These are phyloP conservation scores for Exutisphaerella laricina DNA, from an alignment of 2,329 filamentous ascomycete genomes.

Conservation along the genomic window DNA sequence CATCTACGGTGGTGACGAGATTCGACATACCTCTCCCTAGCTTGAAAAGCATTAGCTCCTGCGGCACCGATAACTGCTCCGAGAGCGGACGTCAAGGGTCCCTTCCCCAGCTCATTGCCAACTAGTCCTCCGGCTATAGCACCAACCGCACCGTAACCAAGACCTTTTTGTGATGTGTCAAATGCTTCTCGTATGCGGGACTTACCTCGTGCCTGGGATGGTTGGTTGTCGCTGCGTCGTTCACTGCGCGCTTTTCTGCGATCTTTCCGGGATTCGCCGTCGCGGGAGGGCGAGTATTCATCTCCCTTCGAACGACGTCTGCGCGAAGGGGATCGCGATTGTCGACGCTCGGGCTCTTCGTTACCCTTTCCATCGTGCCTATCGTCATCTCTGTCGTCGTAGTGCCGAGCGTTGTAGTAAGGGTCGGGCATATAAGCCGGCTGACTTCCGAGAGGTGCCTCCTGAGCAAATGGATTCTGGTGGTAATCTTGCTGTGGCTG, in stretches of 20 bases:
- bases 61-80: slow-evolving; percentile 27
- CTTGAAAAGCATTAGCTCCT: slow-evolving; percentile 29
- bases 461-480: slow-evolving; percentile 28
- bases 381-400: slow-evolving; percentile 15
- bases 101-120: slow-evolving; percentile 26
- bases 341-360: slow-evolving; percentile 3
- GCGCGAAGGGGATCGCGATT: slow-evolving; percentile 5
- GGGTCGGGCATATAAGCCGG: slow-evolving; percentile 19
- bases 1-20: slow-evolving; percentile 3
- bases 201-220: slow-evolving; percentile 24
- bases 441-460: slow-evolving; percentile 19
- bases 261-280: slow-evolving; percentile 10
- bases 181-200: slow-evolving; percentile 23
- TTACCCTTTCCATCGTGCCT: slow-evolving; percentile 10
- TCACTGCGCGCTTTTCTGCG: slow-evolving; percentile 17
- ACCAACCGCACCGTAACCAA: slow-evolving; percentile 26
- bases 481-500: slow-evolving; percentile 19
- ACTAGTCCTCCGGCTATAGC: slow-evolving; percentile 29
- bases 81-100: slow-evolving; percentile 22
- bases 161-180: slow-evolving; percentile 25
- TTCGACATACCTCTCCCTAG: slow-evolving; percentile 29
- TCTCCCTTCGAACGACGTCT: slow-evolving; percentile 6
- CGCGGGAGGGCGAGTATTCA: slow-evolving; percentile 8
- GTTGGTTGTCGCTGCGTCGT: slow-evolving; percentile 11
- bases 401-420: slow-evolving; percentile 12